Evolutionary conservation across 768 basidiomycete species (phyloP), one percentile per base, ranked within the genome.

Genomic region (Boletus tomentosulus): DNA sequence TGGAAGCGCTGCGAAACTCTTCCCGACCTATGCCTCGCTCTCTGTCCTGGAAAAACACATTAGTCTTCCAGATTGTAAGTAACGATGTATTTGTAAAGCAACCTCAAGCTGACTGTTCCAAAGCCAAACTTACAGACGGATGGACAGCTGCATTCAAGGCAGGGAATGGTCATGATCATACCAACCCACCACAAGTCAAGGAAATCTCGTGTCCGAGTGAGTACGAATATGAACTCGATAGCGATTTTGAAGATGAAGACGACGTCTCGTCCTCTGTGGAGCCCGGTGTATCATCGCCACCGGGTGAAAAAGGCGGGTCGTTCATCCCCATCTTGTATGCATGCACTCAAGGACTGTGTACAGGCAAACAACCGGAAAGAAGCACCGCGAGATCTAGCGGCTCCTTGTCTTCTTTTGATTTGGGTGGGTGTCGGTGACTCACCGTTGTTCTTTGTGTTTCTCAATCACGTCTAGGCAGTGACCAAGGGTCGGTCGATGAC

Each of bases 221-320:
- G 30, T 55, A 63, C 28, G 56, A 67, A 8, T 58, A 65, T 31
- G 57, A 59, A 5, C 55, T 51, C 41, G 68, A 67, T 38, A 68
- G 68, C 16, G 63, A 70, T 47, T 58, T 48, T 6, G 63, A 66
- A 24, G 61, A 69, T 24, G 65, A 65, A 15, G 58, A 57, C 11
- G 19, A 19, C 19, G 19, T 1, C 19, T 10, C 28, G 8, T 22
- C 9, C 10, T 5, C 33, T 30, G 16, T 46, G 11, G 47, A 42
- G 24, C 37, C 15, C 12, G 15, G n/a, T 42, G 16, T 22, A 30
- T 33, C 31, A 27, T n/a, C 35, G n/a, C 22, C 12, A n/a, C n/a
- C 12, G 15, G 12, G 1, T 35, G 43, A 50, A 34, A 12, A 10
- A 24, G 64, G 61, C 55, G 27, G 19, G 31, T 30, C 7, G 15